Conservation (phyloP, 768 basidiomycete species). For the Russula olivacea region DNA sequence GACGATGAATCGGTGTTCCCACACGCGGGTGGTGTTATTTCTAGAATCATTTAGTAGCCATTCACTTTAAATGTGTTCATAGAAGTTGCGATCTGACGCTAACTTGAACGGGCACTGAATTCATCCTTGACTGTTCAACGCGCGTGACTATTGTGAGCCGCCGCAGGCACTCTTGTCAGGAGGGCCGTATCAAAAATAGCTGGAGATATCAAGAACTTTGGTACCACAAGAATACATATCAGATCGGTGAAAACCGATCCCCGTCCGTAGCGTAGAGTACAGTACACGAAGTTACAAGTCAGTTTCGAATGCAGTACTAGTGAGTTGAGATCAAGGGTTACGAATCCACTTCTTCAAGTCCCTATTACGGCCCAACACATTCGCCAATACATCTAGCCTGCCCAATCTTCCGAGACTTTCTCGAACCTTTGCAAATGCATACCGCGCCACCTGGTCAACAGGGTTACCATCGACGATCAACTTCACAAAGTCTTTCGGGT, state of each 20-base stretch:
- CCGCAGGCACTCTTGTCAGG: neutral
- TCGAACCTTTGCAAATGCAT: neutral
- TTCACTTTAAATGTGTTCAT: constrained; percentile 14
- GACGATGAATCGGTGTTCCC: constrained; percentile 3
- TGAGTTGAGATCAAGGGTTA: no score
- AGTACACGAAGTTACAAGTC: no score
- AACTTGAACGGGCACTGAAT: neutral
- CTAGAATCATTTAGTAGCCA: constrained; percentile 16
- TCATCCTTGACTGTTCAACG: neutral
- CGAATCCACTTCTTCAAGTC: neutral
- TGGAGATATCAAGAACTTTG: no score
- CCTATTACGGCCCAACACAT: neutral
- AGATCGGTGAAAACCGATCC: no score
- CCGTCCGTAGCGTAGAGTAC: no score
- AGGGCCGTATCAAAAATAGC: neutral
- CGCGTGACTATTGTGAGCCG: neutral
- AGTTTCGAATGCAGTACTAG: no score
- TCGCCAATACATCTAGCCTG: neutral
- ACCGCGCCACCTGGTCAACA: neutral
- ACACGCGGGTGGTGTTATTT: constrained; percentile 11
- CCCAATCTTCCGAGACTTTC: neutral
- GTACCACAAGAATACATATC: no score
- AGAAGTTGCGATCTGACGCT: neutral
- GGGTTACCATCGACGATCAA: neutral
- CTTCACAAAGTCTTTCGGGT: neutral